Evolutionary conservation across 2,329 filamentous ascomycete genomes (phyloP), one percentile per base, ranked within the genome.

Genomic region (Xylariaceae sp.): DNA sequence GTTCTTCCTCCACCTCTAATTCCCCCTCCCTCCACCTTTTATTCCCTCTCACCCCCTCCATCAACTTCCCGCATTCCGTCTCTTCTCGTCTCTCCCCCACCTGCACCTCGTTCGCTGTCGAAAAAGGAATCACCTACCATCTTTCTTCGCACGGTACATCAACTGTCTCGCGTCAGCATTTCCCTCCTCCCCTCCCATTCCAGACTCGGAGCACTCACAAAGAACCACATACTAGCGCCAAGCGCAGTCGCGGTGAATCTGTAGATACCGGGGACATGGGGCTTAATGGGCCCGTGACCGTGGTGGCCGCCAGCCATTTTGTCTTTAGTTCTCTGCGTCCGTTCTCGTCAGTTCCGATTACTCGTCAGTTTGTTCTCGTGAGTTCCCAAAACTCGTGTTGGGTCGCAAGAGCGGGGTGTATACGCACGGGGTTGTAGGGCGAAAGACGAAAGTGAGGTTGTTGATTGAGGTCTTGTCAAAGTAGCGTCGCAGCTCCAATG

Each of bases 171-270:
- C 4, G 37, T 10, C 37, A 42, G 13, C 37, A 42, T 10, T 42
- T 13, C 2, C 9, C 37, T 9, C 13, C 6, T 10, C 9, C 37
- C 9, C 2, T 42, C 37, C 37, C 37, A 7, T 9, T 10, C 13
- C 13, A 10, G 9, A 4, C 4, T 13, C 37, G 9, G 3, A 1
- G 11, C 11, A 58, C 88, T 73, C 84, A 97, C 92, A 76, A 94
- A 99, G 79, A 99, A 97, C 94, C 94, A 99, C 94, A 97, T 99
- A 78, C 89, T 90, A 57, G 94, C 94, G 68, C 92, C 90, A 64
- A 99, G 82, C 63, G 88, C 90, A 50, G 91, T 97, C 51, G 90
- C 93, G 60, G 87, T 84, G 75, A 93, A 88, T 73, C 90, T 86
- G 80, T 97, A 96, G 66, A 96, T 73, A 54, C 75, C 74, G 45